These are phyloP conservation scores for Cyberlindnera euphorbiae DNA, from an alignment of 805 yeast species.

Conservation along the genomic window DNA sequence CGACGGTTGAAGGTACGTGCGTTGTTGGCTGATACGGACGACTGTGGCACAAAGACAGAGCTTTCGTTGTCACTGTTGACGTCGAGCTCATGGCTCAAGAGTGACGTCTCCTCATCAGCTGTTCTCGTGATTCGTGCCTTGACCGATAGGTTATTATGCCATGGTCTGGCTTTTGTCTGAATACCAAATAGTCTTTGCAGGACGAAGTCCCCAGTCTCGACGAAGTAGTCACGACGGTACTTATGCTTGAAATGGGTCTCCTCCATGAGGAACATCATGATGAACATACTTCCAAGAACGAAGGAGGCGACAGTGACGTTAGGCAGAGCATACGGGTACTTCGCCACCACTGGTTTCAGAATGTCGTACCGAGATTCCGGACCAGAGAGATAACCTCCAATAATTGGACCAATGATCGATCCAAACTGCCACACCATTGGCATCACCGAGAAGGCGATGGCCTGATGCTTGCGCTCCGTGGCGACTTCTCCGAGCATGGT, in stretches of 20 bases:
- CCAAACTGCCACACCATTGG: constrained; percentile 18
- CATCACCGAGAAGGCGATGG: constrained; percentile 17
- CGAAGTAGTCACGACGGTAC: constrained; percentile 15
- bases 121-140: constrained; percentile 1
- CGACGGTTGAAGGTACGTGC: constrained; percentile 1
- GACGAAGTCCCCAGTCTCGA: constrained; percentile 11
- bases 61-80: constrained; percentile 3
- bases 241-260: constrained; percentile 17
- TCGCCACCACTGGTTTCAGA: constrained; percentile 7
- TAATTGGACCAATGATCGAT: constrained; percentile 15
- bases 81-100: constrained; percentile 5
- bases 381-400: constrained; percentile 15
- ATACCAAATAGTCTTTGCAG: constrained; percentile 3
- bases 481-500: constrained; percentile 16
- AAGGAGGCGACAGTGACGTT: constrained; percentile 11
- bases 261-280: constrained; percentile 17
- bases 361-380: constrained; percentile 10
- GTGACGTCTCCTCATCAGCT: not conserved
- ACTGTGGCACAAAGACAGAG: not conserved
- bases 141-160: too few species aligned
- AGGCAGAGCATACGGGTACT: constrained; percentile 16
- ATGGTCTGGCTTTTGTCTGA: constrained; percentile 5
- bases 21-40: too few species aligned
- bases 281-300: constrained; percentile 2
- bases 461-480: constrained; percentile 15